Percentiles rank a stretch among this genome's conserved stretches.
Evolutionary conservation across 2,329 filamentous ascomycete genomes (phyloP).

Genomic region (Fusarium napiforme): DNA sequence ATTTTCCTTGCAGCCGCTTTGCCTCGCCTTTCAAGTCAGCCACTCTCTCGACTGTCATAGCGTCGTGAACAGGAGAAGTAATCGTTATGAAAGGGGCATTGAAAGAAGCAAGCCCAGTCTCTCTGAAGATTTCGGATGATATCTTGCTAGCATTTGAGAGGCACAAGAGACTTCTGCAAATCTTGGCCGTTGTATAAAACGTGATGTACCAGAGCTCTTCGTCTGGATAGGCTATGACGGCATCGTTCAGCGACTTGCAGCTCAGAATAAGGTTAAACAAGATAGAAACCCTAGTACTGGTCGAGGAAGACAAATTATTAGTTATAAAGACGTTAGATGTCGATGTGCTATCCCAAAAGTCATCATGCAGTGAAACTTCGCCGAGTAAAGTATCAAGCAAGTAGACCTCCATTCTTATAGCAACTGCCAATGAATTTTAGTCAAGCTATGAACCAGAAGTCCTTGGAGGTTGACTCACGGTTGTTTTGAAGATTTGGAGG

Average conservation of each 20-base stretch:
- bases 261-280: not conserved
- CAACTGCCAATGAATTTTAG: not conserved
- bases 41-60: not conserved
- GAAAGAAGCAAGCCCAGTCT: not conserved
- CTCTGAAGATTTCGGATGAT: not conserved
- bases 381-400: conserved; percentile 11
- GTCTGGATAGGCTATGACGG: not conserved
- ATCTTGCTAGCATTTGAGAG: conserved; percentile 17
- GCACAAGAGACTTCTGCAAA: conserved; percentile 11
- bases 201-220: conserved; percentile 13
- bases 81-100: not conserved
- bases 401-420: conserved; percentile 2
- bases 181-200: conserved; percentile 13
- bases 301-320: not conserved
- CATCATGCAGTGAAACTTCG: conserved; percentile 12
- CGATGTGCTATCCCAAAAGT: conserved; percentile 9
- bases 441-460: not conserved
- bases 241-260: conserved; percentile 1
- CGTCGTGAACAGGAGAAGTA: not conserved
- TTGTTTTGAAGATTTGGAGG: not conserved
- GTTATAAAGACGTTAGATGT: not conserved
- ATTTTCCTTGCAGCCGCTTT: not conserved
- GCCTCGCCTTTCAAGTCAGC: conserved; percentile 3
- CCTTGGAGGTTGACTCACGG: not conserved
- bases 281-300: not conserved